Evolutionary conservation across 2,329 filamentous ascomycete species (phyloP).

Genomic region (Diaporthe vexans): DNA sequence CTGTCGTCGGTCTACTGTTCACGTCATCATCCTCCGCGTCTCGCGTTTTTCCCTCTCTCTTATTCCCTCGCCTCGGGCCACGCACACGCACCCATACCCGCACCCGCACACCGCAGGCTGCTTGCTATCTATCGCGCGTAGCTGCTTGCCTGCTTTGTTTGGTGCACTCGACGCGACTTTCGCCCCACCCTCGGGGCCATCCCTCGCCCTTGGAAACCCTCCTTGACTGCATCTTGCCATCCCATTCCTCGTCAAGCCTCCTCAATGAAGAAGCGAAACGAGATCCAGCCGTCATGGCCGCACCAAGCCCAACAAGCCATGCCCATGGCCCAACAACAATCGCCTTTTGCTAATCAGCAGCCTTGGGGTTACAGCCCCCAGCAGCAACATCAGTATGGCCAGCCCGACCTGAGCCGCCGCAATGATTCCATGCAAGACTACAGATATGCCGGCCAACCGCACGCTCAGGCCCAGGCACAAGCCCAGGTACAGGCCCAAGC

Average conservation of each 20-base stretch:
- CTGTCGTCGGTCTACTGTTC: conserved; percentile 36
- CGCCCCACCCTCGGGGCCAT: conserved; percentile 26
- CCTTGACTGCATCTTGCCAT: not conserved
- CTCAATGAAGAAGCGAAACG: conserved; percentile 46
- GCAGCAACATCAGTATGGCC: conserved; percentile 60
- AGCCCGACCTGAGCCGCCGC: conserved; percentile 59
- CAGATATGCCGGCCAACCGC: conserved; percentile 43
- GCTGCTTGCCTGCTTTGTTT: conserved; percentile 33
- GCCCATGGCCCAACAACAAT: conserved; percentile 47
- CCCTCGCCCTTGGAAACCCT: not conserved
- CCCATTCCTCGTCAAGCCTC: conserved; percentile 16
- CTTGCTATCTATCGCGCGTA: conserved; percentile 11
- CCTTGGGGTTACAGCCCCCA: conserved; percentile 55
- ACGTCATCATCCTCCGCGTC: conserved; percentile 35
- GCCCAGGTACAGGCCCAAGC: conserved; percentile 26
- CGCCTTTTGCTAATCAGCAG: conserved; percentile 53
- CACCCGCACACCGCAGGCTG: conserved; percentile 1
- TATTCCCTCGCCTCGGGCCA: conserved; percentile 10
- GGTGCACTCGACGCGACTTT: conserved; percentile 33
- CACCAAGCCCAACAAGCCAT: conserved; percentile 48
- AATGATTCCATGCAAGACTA: conserved; percentile 48
- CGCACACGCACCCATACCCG: not conserved
- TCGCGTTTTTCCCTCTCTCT: conserved; percentile 26
- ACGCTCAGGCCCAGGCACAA: conserved; percentile 35
- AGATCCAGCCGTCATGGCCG: conserved; percentile 49